Conservation (phyloP, 768 basidiomycete species). For the Kwoniella heveanensis region DNA sequence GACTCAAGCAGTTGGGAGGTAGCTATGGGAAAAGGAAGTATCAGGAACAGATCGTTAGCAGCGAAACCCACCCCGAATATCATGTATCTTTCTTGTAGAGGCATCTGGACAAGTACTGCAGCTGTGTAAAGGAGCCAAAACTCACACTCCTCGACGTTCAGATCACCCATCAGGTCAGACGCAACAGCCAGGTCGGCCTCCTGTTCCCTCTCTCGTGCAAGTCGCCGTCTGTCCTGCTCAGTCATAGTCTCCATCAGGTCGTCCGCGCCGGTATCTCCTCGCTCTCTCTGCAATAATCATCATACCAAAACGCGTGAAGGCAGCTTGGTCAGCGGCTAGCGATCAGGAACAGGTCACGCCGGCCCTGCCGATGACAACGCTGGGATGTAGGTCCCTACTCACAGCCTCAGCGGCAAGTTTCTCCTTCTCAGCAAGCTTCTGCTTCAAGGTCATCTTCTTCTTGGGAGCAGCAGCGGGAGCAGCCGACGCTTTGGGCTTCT, state of each 20-base stretch:
- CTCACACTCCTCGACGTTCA: conserved; percentile 58
- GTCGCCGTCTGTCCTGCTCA: conserved; percentile 64
- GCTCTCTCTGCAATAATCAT: conserved; percentile 6
- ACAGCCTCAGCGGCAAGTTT: conserved; percentile 65
- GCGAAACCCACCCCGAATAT: too few relatives aligned
- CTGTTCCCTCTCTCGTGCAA: conserved; percentile 78
- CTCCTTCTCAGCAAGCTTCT: conserved; percentile 90
- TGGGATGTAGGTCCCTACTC: too few relatives aligned
- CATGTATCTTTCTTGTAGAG: too few relatives aligned
- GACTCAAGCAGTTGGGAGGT: conserved; percentile 42
- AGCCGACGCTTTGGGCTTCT: conserved; percentile 57
- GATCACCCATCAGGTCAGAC: conserved; percentile 74
- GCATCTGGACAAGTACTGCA: too few relatives aligned
- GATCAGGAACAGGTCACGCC: too few relatives aligned
- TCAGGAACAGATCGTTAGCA: neutral
- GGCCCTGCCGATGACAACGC: too few relatives aligned
- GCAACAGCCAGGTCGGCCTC: conserved; percentile 85
- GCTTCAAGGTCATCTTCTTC: conserved; percentile 90
- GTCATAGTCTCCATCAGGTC: conserved; percentile 55
- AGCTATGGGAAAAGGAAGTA: conserved; percentile 14
- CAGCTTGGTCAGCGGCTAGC: neutral
- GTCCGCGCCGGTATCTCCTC: conserved; percentile 27
- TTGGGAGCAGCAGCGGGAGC: conserved; percentile 68
- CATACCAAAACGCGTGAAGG: neutral
- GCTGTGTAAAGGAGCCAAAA: too few relatives aligned